These are phyloP conservation scores for Tetrahymena malaccensis DNA, from an alignment of 73 alveolate species.

Conservation along the genomic window DNA sequence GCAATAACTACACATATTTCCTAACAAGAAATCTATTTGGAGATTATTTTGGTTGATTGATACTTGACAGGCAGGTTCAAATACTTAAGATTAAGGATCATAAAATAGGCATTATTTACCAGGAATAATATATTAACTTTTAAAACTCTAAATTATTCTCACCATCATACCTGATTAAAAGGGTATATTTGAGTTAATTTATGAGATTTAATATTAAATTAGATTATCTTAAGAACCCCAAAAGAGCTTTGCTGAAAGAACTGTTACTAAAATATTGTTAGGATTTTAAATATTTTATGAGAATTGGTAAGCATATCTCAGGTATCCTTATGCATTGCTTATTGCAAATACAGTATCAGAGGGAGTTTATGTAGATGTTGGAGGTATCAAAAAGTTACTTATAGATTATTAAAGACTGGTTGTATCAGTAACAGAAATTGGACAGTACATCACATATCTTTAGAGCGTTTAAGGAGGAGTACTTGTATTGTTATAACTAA, in stretches of 20 bases:
- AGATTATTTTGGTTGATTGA: neutral
- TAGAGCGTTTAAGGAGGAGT: neutral
- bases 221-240: neutral
- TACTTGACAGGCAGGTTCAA: neutral
- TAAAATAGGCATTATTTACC: neutral
- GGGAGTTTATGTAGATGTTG: neutral
- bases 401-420: neutral
- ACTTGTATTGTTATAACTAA: neutral
- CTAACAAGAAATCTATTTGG: neutral
- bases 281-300: neutral
- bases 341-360: neutral
- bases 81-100: neutral
- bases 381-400: neutral
- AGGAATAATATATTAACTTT: neutral
- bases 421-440: neutral
- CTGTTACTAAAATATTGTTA: neutral
- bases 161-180: neutral
- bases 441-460: neutral
- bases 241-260: neutral
- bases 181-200: neutral
- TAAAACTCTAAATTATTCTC: neutral
- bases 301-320: neutral
- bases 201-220: neutral
- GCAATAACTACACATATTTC: neutral
- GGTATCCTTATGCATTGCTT: neutral